Evolutionary conservation across 371 early-diverging fungal genomes (phyloP), one percentile per base, ranked within the genome.

Genomic region (Basidiobolus meristosporus): DNA sequence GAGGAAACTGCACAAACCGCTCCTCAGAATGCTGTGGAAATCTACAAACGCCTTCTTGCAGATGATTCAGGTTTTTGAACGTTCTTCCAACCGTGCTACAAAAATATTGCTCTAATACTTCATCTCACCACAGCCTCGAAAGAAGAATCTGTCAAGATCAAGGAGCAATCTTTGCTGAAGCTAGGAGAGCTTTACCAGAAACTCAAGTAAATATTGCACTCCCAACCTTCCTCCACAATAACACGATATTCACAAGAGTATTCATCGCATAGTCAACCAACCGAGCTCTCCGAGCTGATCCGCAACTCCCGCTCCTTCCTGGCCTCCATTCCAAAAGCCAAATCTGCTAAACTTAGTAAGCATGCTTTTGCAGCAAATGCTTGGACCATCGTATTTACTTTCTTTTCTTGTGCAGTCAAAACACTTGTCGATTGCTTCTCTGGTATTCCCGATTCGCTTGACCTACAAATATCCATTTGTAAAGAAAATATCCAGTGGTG

Each of bases 401-500:
- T 12, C 14, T 28, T 39, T 10, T 9, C 18, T 2, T 3, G 28
- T 39, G 14, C 41, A 83, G 84, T 91, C 46, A 74, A 82, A 37
- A 71, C 75, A 14, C 59, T 96, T 44, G 77, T 93, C 50, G 95
- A 93, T 54, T 62, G 71, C 37, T 92, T 96, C 46, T 60, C 75
- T 28, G 82, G 73, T 40, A 90, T 92, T 47, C 86, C 83, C 46
- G 74, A 84, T 44, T 75, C 85, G 14, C 65, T 88, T 28, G 71
- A 77, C 40, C 72, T 88, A 19, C 95, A 96, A 53, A 86, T 96
- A 31, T 70, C 76, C 32, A 69, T 90, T 9, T 91, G 92, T 69
- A 80, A 86, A 57, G 86, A 91, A 41, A 80, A 76, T 42, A 88
- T 95, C 46, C 72, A 88, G 43, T 93, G 95, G 95, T 82, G 87